Conservation (phyloP, 352 stramenopile species). For the Saprolegnia diclina region DNA sequence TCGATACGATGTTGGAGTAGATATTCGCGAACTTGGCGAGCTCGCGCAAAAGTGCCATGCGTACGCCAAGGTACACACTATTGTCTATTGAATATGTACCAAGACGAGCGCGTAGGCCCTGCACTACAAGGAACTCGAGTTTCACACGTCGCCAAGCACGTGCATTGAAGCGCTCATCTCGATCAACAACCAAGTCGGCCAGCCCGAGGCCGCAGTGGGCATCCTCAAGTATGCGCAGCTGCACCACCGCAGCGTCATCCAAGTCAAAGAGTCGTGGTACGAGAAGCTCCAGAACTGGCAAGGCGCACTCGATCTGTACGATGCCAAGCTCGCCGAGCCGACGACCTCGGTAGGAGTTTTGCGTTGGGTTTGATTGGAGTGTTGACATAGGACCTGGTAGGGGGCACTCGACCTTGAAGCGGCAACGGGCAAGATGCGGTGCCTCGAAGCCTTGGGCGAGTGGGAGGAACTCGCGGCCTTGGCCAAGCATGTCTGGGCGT, state of each 20-base stretch:
- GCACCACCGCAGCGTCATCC: conserved; percentile 75
- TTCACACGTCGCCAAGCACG: conserved; percentile 83
- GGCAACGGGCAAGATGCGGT: conserved; percentile 96
- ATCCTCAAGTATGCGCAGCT: conserved; percentile 92
- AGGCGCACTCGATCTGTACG: conserved; percentile 92
- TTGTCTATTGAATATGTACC: conserved; percentile 35
- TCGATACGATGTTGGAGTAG: conserved; percentile 15
- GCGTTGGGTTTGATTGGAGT: background rate
- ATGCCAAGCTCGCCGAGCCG: conserved; percentile 61
- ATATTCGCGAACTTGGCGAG: conserved; percentile 93
- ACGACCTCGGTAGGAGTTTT: background rate
- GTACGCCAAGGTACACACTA: conserved; percentile 86
- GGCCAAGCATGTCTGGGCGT: conserved; percentile 56
- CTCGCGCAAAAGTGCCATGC: conserved; percentile 94
- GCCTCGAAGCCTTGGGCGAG: conserved; percentile 93
- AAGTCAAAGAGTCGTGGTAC: conserved; percentile 94
- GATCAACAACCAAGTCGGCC: conserved; percentile 98
- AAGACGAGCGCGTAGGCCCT: conserved; percentile 29
- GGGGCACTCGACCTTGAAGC: conserved; percentile 82
- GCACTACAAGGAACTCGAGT: conserved; percentile 98
- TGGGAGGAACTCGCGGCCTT: conserved; percentile 93
- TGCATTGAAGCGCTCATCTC: conserved; percentile 98
- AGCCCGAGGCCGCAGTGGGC: conserved; percentile 94
- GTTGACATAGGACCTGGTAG: background rate
- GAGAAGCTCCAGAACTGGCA: conserved; percentile 97